Base-by-base conservation (phyloP, 2,329 filamentous ascomycete genomes). In the Beauveria australis region DNA sequence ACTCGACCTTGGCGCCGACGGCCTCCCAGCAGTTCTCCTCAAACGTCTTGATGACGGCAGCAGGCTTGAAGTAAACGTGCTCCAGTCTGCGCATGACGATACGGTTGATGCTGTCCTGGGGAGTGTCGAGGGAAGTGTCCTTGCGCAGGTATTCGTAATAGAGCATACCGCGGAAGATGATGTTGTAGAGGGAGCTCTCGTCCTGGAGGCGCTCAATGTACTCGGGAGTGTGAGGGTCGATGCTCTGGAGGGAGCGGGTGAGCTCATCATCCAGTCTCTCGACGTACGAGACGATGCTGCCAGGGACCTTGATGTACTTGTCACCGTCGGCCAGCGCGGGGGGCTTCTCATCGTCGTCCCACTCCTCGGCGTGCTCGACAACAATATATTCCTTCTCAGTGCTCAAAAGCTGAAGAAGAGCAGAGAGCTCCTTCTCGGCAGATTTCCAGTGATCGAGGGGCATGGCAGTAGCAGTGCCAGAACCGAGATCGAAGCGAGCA, bases 61-160 rank as follows among this genome's bases (percentile, higher is more conserved):
- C 85, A 61, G 94, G 94, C 88, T 99, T 99, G 86, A 97, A 99
- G 82, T 99, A 99, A 70, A 97, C 84, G 75, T 99, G 95, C 77
- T 99, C 95, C 65, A 99, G 78, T 68, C 95, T 86, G 70, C 94
- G 87, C 86, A 97, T 96, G 67, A 97, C 84, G 59, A 97, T 86
- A 63, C 94, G 88, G 82, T 97, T 99, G 65, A 96, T 75, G 71
- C 87, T 91, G 64, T 97, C 93, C 74, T 97, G 91, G 28, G 89
- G 82, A 44, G 87, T 81, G 51, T 93, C 86, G 44, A 92, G 81
- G 65, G 87, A 80, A 51, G 81, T 73, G 64, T 89, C 85, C 74
- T 89, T 86, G 72, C 83, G 84, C 60, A 97, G 80, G 64, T 80
- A 81, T 79, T 99, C 94, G 64, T 92, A 89, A 78, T 99, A 99